Percentiles rank a stretch among this genome's conserved stretches.
These are phyloP conservation scores for Candida quercuum DNA, from an alignment of 805 yeast species.

Conservation along the genomic window DNA sequence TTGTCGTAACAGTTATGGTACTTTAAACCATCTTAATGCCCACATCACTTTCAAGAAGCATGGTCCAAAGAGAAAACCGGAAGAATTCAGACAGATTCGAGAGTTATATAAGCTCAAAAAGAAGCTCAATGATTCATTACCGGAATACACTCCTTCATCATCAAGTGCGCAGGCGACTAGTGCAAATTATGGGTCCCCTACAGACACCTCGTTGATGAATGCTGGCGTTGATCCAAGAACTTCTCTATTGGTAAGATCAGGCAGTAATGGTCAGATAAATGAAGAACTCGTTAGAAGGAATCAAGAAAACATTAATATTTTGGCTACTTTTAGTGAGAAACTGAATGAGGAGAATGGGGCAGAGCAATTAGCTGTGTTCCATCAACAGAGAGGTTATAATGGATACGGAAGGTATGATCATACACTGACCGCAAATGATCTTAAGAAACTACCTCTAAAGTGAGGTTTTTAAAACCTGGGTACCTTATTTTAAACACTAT, in stretches of 20 bases:
- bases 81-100: slow-evolving; percentile 48
- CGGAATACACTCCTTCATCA: neutral
- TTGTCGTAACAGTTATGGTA: slow-evolving; percentile 53
- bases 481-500: too few species aligned
- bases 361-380: slow-evolving; percentile 19
- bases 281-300: slow-evolving; percentile 1
- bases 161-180: too few species aligned
- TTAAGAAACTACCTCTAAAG: slow-evolving; percentile 2
- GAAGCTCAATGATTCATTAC: slow-evolving; percentile 20
- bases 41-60: slow-evolving; percentile 49
- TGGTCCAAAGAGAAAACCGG: slow-evolving; percentile 48
- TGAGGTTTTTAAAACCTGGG: too few species aligned
- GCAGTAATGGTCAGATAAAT: neutral
- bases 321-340: slow-evolving; percentile 15
- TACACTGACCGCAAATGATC: slow-evolving; percentile 14
- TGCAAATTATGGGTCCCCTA: too few species aligned
- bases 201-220: neutral
- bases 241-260: neutral
- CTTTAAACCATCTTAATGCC: slow-evolving; percentile 54
- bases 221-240: neutral
- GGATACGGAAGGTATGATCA: slow-evolving; percentile 24
- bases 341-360: slow-evolving; percentile 4
- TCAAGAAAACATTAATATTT: slow-evolving; percentile 8
- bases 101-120: slow-evolving; percentile 36
- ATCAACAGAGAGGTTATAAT: slow-evolving; percentile 24